Percentiles rank a stretch among this genome's conserved stretches.
These are phyloP conservation scores for Annulohypoxylon moriforme DNA, from an alignment of 495 filamentous ascomycete genomes.

Conservation along the genomic window DNA sequence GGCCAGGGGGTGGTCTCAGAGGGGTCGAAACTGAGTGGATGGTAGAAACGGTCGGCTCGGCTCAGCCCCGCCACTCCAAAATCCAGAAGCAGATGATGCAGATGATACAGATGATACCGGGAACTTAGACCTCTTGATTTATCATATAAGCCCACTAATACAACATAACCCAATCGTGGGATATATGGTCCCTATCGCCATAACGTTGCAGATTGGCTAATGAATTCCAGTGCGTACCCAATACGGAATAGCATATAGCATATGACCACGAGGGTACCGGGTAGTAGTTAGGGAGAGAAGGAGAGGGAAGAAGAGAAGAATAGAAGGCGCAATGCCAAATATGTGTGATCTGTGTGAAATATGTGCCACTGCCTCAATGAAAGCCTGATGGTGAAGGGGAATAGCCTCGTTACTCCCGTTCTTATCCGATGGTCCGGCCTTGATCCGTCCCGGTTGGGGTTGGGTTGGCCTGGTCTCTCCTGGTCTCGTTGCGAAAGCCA, in stretches of 20 bases:
- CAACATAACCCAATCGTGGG: slow-evolving; percentile 2
- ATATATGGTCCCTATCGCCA: not conserved
- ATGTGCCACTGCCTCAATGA: not conserved
- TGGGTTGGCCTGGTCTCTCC: not conserved
- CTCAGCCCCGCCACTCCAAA: slow-evolving; percentile 27
- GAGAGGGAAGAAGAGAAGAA: not conserved
- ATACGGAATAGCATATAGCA: not conserved
- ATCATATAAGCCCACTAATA: slow-evolving; percentile 17
- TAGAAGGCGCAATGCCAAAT: not conserved
- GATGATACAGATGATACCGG: slow-evolving; percentile 17
- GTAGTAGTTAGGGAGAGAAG: too few relatives aligned
- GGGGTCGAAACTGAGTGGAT: slow-evolving; percentile 8
- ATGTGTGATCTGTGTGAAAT: not conserved
- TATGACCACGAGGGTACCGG: too few relatives aligned
- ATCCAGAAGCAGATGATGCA: slow-evolving; percentile 19
- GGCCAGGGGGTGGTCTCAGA: slow-evolving; percentile 6
- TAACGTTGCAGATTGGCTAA: slow-evolving; percentile 1
- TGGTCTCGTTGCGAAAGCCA: not conserved
- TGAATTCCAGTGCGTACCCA: not conserved
- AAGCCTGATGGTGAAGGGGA: not conserved
- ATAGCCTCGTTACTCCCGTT: not conserved
- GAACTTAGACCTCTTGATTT: not conserved
- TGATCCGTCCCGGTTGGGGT: not conserved
- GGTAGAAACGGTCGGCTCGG: slow-evolving; percentile 26
- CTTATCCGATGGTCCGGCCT: not conserved